Percentiles rank a stretch among this genome's conserved stretches.
Evolutionary conservation across 768 basidiomycete genomes (phyloP).

Genomic region (Lentinula edodes): DNA sequence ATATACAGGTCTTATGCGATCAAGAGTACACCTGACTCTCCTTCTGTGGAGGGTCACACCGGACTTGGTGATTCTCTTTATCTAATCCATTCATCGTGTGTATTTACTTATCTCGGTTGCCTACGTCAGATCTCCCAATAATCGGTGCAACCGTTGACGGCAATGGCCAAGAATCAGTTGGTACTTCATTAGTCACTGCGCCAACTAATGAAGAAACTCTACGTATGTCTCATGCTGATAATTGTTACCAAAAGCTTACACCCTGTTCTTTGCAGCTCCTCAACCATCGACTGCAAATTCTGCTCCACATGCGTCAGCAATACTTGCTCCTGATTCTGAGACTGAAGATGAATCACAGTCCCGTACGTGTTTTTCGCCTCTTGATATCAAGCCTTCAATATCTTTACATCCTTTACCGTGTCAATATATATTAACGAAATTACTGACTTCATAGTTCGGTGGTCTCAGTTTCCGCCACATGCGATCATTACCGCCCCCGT

Average conservation of each 20-base stretch:
- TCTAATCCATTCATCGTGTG: background rate
- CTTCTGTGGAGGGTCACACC: background rate
- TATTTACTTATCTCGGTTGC: background rate
- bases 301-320: background rate
- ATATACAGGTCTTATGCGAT: background rate
- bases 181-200: background rate
- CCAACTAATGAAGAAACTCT: background rate
- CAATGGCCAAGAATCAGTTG: background rate
- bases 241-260: background rate
- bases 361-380: background rate
- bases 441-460: background rate
- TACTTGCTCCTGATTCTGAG: background rate
- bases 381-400: background rate
- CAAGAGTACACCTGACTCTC: background rate
- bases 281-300: background rate
- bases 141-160: background rate
- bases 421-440: no score
- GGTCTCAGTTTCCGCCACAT: background rate
- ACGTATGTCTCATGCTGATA: background rate
- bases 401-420: background rate
- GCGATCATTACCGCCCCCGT: background rate
- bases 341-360: constrained; percentile 2
- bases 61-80: background rate
- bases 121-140: background rate
- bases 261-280: background rate